These are phyloP conservation scores for Ambispora gerdemannii DNA, from an alignment of 192 early-diverging fungal species.

Conservation along the genomic window DNA sequence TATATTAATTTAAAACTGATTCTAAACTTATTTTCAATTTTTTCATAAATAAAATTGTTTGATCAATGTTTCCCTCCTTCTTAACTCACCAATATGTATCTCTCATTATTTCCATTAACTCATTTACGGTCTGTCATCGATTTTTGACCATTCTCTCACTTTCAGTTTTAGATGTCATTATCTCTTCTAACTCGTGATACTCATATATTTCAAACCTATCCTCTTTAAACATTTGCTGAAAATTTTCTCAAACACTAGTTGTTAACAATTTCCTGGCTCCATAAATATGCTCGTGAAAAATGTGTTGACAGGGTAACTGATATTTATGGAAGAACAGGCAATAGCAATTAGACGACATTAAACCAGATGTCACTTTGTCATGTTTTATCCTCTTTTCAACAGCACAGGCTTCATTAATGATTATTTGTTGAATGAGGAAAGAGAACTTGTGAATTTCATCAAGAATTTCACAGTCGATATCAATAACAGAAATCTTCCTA, in stretches of 20 bases:
- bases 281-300: too few relatives aligned
- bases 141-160: constrained; percentile 5
- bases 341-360: constrained; percentile 1
- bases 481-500: constrained; percentile 22
- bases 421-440: constrained; percentile 12
- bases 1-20: too few relatives aligned
- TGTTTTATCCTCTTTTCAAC: background rate
- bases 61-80: too few relatives aligned
- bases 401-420: constrained; percentile 15
- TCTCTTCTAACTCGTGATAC: background rate
- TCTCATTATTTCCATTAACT: constrained; percentile 11
- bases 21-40: too few relatives aligned
- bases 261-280: constrained; percentile 15
- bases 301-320: constrained; percentile 8
- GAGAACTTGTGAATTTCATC: constrained; percentile 25
- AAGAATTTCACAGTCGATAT: too few relatives aligned
- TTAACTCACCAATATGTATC: background rate
- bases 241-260: constrained; percentile 12
- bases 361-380: background rate
- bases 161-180: background rate
- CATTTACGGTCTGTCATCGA: constrained; percentile 14
- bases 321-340: constrained; percentile 4
- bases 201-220: constrained; percentile 27
- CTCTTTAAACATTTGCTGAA: constrained; percentile 25
- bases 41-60: too few relatives aligned